phyloP scores from a whole-genome alignment of 495 filamentous ascomycete genomes.

The Penicillium longicatenatum region DNA sequence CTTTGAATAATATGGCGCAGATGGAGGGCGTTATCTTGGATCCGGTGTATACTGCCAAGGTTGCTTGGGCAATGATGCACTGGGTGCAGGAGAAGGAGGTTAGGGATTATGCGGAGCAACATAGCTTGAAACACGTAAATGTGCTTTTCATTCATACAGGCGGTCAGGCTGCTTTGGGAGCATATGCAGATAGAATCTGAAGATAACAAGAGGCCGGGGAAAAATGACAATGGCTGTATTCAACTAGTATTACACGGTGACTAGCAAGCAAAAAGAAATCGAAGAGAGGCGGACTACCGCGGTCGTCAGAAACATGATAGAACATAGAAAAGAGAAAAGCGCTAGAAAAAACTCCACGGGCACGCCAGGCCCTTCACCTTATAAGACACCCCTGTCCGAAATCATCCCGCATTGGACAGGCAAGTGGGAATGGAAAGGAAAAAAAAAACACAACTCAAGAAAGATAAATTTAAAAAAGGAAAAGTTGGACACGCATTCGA shows the following conservation, averaged over 20 bases:
- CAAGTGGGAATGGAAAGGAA: constrained; percentile 12
- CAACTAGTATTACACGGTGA: constrained; percentile 31
- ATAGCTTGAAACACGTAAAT: constrained; percentile 27
- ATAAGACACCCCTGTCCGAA: constrained; percentile 25
- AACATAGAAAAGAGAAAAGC: constrained; percentile 16
- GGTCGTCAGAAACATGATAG: constrained; percentile 26
- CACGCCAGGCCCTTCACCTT: constrained; percentile 20
- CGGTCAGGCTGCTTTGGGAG: constrained; percentile 39
- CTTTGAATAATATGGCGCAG: constrained; percentile 29
- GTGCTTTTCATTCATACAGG: constrained; percentile 45
- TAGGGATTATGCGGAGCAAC: constrained; percentile 7
- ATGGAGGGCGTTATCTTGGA: constrained; percentile 36
- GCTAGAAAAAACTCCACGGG: constrained; percentile 26
- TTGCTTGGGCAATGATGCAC: constrained; percentile 33
- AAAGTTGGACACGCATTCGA: background rate
- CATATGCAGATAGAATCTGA: constrained; percentile 31
- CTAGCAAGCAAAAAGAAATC: constrained; percentile 17
- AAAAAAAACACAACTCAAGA: constrained; percentile 1
- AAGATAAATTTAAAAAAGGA: constrained; percentile 8
- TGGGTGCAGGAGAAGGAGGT: constrained; percentile 31
- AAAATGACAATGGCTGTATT: constrained; percentile 20
- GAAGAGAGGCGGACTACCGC: constrained; percentile 17
- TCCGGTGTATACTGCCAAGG: constrained; percentile 45
- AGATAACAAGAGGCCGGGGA: background rate
- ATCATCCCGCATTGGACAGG: constrained; percentile 12